A percentile compares a stretch with the other conserved stretches of the same genome.
Evolutionary conservation across 768 basidiomycete genomes (phyloP).

Genomic region (Leccinum obscurum): DNA sequence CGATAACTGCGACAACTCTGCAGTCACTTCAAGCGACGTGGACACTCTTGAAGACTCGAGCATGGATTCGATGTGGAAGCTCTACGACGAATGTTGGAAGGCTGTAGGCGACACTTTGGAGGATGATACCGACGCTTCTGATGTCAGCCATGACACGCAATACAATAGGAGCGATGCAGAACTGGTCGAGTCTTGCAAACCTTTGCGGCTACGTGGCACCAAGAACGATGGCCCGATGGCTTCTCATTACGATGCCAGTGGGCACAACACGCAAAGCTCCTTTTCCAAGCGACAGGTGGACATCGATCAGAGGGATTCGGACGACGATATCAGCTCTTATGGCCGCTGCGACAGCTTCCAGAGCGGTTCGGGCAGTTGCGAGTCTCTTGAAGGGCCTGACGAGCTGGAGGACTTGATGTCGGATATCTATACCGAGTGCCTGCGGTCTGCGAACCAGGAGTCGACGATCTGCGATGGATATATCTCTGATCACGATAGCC

Average conservation of each 20-base stretch:
- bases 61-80: no score
- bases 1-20: not conserved
- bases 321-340: not conserved
- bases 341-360: not conserved
- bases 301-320: not conserved
- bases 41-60: no score
- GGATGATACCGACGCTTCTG: no score
- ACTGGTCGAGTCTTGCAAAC: no score
- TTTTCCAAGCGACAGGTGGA: not conserved
- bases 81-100: no score
- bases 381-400: not conserved
- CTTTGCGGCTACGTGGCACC: not conserved
- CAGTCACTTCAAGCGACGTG: not conserved
- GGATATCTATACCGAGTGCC: not conserved
- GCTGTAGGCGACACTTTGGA: no score
- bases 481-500: not conserved
- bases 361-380: not conserved
- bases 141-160: no score
- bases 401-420: not conserved
- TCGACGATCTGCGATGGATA: not conserved
- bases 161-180: no score
- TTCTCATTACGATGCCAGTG: not conserved
- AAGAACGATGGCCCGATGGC: not conserved
- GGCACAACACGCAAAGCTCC: not conserved
- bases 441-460: not conserved